phyloP scores from a whole-genome alignment of 306 rosid genomes.

The Begonia fuchsioides region DNA sequence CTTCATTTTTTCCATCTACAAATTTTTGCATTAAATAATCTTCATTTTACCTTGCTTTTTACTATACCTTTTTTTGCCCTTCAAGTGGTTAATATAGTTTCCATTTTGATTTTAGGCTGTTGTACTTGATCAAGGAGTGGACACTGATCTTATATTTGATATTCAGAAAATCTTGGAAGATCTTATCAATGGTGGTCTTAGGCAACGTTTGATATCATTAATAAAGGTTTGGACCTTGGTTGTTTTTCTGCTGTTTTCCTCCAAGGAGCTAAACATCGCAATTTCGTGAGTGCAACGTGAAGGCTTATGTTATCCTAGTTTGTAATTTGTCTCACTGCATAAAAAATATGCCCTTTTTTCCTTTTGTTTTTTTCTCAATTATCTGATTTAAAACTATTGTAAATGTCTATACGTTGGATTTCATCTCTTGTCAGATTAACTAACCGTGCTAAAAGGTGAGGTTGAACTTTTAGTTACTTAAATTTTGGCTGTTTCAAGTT shows the following conservation, averaged over 20 bases:
- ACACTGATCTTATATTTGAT: slow-evolving; percentile 55
- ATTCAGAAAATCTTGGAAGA: slow-evolving; percentile 78
- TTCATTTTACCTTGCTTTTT: background rate
- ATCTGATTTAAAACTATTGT: too few relatives aligned
- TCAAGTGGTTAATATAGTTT: slow-evolving; percentile 6
- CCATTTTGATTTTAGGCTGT: slow-evolving; percentile 48
- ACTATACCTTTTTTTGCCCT: slow-evolving; percentile 1
- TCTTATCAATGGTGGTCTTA: slow-evolving; percentile 62
- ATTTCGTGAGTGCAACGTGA: too few relatives aligned
- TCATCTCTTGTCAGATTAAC: too few relatives aligned
- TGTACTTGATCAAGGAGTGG: slow-evolving; percentile 92
- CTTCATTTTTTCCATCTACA: slow-evolving; percentile 4
- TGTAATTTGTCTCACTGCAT: too few relatives aligned
- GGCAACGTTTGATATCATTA: slow-evolving; percentile 71
- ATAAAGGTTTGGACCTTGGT: slow-evolving; percentile 49
- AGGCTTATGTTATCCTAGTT: too few relatives aligned
- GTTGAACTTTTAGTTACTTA: too few relatives aligned
- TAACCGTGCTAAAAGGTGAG: too few relatives aligned
- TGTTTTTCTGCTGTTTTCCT: background rate
- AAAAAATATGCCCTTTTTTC: too few relatives aligned
- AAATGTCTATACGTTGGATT: too few relatives aligned
- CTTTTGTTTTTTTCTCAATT: too few relatives aligned
- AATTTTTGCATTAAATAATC: slow-evolving; percentile 4
- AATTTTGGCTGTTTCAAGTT: too few relatives aligned
- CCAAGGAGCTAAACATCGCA: too few relatives aligned